Evolutionary conservation across 1,284 basidiomycete genomes (phyloP).

Genomic region (Coniferiporia weirii): DNA sequence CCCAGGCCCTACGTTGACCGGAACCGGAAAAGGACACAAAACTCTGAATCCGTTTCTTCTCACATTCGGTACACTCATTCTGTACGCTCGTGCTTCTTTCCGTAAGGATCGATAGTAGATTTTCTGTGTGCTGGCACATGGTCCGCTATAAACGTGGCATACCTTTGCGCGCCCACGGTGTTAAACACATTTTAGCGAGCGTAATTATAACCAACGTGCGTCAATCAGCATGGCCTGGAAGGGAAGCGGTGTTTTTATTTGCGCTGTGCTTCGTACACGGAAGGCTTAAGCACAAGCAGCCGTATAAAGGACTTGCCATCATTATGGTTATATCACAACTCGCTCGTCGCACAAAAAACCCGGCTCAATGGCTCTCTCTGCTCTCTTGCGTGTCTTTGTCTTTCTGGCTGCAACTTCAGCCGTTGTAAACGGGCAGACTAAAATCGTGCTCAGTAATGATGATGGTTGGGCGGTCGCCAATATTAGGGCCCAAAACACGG

Average conservation of each 20-base stretch:
- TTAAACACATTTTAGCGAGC: no score
- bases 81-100: no score
- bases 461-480: constrained; percentile 14
- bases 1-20: no score
- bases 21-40: no score
- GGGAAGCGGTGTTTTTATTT: no score
- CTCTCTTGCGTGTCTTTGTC: background rate
- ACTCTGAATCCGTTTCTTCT: no score
- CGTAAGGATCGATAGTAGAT: no score
- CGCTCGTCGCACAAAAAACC: background rate
- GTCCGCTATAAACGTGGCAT: no score
- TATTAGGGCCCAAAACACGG: constrained; percentile 29
- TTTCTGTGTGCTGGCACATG: no score
- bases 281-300: background rate
- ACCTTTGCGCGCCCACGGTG: no score
- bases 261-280: background rate
- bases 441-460: constrained; percentile 10
- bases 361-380: background rate
- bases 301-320: background rate
- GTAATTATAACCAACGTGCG: background rate
- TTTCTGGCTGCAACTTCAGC: background rate
- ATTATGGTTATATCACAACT: background rate
- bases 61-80: no score
- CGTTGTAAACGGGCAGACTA: background rate
- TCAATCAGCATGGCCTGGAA: background rate